These are phyloP conservation scores for Articulospora tetracladia DNA, from an alignment of 495 filamentous ascomycete genomes.

Conservation along the genomic window DNA sequence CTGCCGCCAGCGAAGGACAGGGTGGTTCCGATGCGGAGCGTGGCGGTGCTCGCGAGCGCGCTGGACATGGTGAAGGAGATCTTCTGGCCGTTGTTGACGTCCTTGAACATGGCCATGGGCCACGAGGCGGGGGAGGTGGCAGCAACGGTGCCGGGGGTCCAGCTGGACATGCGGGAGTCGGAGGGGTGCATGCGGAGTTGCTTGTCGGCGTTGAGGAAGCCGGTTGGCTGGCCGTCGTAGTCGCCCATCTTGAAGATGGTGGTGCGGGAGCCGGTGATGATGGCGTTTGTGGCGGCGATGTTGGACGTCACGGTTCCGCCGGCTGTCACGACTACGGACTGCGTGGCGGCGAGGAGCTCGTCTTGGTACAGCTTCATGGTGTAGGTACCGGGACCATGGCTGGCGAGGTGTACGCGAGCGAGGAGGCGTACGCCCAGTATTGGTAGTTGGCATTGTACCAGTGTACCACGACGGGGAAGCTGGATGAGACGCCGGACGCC, in stretches of 20 bases:
- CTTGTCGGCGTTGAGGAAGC: constrained; percentile 63
- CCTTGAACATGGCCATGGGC: constrained; percentile 65
- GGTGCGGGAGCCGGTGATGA: constrained; percentile 31
- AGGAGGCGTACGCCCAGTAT: constrained; percentile 57
- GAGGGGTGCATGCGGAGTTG: constrained; percentile 65
- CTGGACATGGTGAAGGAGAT: constrained; percentile 56
- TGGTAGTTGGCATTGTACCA: constrained; percentile 62
- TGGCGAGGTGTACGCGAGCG: constrained; percentile 53
- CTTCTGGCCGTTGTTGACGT: constrained; percentile 56
- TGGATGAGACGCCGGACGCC: constrained; percentile 43
- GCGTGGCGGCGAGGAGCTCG: constrained; percentile 53
- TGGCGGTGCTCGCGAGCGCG: constrained; percentile 45
- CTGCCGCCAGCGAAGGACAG: constrained; percentile 55
- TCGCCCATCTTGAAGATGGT: constrained; percentile 62
- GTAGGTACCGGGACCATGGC: constrained; percentile 67
- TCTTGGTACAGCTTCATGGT: constrained; percentile 64
- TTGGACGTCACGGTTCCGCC: constrained; percentile 47
- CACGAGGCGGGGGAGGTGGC: constrained; percentile 45
- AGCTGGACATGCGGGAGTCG: constrained; percentile 56
- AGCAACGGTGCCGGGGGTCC: constrained; percentile 59
- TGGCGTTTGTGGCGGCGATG: constrained; percentile 45
- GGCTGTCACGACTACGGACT: constrained; percentile 48
- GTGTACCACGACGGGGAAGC: constrained; percentile 54
- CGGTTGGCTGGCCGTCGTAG: constrained; percentile 59
- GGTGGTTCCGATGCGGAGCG: constrained; percentile 60